These are phyloP conservation scores for Scleroderma bovista DNA, from an alignment of 768 basidiomycete species.

Conservation along the genomic window DNA sequence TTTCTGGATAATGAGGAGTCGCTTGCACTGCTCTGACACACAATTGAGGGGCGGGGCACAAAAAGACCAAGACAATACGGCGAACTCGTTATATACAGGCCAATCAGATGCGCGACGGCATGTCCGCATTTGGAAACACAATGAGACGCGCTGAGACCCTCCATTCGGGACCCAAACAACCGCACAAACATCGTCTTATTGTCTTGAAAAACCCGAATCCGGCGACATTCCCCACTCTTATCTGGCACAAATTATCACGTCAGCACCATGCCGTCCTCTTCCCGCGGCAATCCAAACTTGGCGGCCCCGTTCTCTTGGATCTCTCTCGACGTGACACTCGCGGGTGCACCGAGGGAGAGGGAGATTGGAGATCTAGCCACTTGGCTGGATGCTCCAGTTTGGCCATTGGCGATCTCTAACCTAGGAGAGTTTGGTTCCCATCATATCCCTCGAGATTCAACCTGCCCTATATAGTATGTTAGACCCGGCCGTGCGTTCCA, in stretches of 20 bases:
- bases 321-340: slow-evolving; percentile 4
- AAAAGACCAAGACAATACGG: slow-evolving; percentile 52
- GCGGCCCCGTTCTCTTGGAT: slow-evolving; percentile 15
- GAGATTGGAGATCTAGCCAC: too few species aligned
- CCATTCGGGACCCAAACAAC: slow-evolving; percentile 38
- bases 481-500: slow-evolving; percentile 17
- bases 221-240: slow-evolving; percentile 34
- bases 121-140: slow-evolving; percentile 27
- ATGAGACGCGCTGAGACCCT: slow-evolving; percentile 32
- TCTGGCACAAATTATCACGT: slow-evolving; percentile 13
- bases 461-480: slow-evolving; percentile 20
- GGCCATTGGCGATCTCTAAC: too few species aligned
- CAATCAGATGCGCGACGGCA: slow-evolving; percentile 16
- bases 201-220: slow-evolving; percentile 34
- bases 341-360: too few species aligned
- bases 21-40: slow-evolving; percentile 42
- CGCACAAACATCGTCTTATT: slow-evolving; percentile 42
- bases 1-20: slow-evolving; percentile 39
- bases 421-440: too few species aligned
- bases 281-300: slow-evolving; percentile 27
- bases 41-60: slow-evolving; percentile 65
- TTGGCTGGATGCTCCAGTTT: too few species aligned
- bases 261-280: slow-evolving; percentile 20
- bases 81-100: slow-evolving; percentile 49
- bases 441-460: slow-evolving; percentile 15